Conservation (phyloP, 768 basidiomycete genomes). For the Mycena rebaudengoi region DNA sequence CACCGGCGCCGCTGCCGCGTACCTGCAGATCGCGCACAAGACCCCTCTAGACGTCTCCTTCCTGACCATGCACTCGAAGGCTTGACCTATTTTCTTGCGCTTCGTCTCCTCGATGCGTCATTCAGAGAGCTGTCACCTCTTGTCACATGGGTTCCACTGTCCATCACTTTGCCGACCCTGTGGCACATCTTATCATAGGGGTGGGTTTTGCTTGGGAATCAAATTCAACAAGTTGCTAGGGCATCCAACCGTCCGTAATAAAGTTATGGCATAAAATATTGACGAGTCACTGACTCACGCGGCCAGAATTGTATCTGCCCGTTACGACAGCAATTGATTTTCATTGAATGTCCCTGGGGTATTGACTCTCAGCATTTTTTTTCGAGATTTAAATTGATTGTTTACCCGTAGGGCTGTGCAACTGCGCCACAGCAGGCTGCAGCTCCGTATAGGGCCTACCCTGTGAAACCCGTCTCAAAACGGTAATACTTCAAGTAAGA, state of each 20-base stretch:
- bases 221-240: not conserved
- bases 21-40: too few species aligned
- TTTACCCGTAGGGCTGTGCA: not conserved
- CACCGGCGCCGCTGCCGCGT: too few species aligned
- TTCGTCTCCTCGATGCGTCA: too few species aligned
- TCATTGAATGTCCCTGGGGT: not conserved
- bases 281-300: not conserved
- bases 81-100: too few species aligned
- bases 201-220: not conserved
- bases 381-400: not conserved
- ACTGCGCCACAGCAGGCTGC: not conserved
- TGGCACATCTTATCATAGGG: conserved; percentile 7
- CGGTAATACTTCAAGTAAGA: not conserved
- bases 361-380: not conserved
- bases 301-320: not conserved
- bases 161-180: conserved; percentile 10
- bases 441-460: not conserved
- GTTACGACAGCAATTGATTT: not conserved
- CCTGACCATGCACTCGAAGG: too few species aligned
- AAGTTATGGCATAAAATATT: not conserved
- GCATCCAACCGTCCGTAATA: not conserved
- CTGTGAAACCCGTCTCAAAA: not conserved
- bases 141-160: not conserved
- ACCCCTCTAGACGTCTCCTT: too few species aligned
- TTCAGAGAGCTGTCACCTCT: too few species aligned